Base-by-base conservation (phyloP, 768 basidiomycete genomes). In the Rubroboletus satanas region DNA sequence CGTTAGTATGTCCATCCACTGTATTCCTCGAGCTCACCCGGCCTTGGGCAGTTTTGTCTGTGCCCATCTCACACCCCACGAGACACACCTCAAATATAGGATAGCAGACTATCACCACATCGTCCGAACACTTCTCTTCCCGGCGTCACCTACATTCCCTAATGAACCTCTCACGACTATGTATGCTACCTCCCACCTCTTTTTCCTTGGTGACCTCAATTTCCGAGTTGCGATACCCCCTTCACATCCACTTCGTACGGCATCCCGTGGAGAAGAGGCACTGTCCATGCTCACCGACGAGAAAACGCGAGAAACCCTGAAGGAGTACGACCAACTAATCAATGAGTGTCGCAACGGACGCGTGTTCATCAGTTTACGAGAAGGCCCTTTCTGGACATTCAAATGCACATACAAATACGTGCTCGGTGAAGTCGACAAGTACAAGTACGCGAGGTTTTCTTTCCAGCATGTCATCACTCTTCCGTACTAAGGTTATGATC, bases 131-230 rank as follows among this genome's bases (percentile, higher is more conserved):
- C 79, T 99, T 32, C 77, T 95, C 44, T 97, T 99, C 63, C 74
- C 83, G 9, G 76, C 89, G 8, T 53, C 77, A 2, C 69, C 75
- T 35, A 67, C 71, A 3, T 70, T 74, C 3, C 67, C 73, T 9
- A 70, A 78, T 0, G 63, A 62, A 28, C 54, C 59, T 11, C 72
- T 76, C 6, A 82, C 83, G 45, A 87, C 84, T 11, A 80, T 98
- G 44, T 93, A 90, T 74, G 77, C 84, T 42, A 88, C 93, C 0
- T 91, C 92, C 12, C 92, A 98, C 69, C 78, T 97, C 1, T 97
- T 98, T 78, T 79, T 97, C 68, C 79, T 97, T 33, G 96, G 96
- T 7, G 95, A 98, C 71, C 81, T 97, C 58, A 98, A 98, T 72
- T 97, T 94, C 71, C 84, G 94, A 15, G 70, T 98, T 15, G 75